phyloP scores from a whole-genome alignment of 2,329 filamentous ascomycete species.

The Trichophyton verrucosum region DNA sequence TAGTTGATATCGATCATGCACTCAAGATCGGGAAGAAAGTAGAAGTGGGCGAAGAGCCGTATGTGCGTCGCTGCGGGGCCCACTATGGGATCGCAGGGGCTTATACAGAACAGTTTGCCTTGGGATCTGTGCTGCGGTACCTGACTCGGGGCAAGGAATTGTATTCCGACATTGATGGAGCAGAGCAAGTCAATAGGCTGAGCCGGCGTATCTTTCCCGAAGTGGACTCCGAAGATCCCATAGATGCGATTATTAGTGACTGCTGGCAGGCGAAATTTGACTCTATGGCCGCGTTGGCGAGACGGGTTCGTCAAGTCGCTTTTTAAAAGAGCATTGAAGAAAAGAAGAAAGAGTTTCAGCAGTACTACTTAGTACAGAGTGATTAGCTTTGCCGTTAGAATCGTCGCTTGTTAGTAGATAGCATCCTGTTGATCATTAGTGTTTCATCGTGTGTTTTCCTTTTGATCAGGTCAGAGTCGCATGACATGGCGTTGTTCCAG shows the following conservation, averaged over 20 bases:
- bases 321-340: constrained; percentile 6
- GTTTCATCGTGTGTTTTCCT: neutral
- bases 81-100: neutral
- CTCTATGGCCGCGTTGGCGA: neutral
- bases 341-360: neutral
- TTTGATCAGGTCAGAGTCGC: neutral
- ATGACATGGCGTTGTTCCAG: neutral
- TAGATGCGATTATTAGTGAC: neutral
- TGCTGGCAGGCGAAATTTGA: neutral
- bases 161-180: neutral
- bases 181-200: neutral
- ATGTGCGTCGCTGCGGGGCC: neutral
- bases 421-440: neutral
- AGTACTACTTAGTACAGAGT: neutral
- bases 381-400: too few species aligned
- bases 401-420: too few species aligned
- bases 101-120: neutral
- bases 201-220: neutral
- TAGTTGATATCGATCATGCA: constrained; percentile 14
- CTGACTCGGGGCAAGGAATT: neutral
- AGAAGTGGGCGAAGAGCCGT: neutral
- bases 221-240: neutral
- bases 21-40: neutral
- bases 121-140: neutral
- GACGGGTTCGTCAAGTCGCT: neutral